Evolutionary conservation across 2,329 filamentous ascomycete genomes (phyloP), one percentile per base, ranked within the genome.

Genomic region (Monosporascus sp.): DNA sequence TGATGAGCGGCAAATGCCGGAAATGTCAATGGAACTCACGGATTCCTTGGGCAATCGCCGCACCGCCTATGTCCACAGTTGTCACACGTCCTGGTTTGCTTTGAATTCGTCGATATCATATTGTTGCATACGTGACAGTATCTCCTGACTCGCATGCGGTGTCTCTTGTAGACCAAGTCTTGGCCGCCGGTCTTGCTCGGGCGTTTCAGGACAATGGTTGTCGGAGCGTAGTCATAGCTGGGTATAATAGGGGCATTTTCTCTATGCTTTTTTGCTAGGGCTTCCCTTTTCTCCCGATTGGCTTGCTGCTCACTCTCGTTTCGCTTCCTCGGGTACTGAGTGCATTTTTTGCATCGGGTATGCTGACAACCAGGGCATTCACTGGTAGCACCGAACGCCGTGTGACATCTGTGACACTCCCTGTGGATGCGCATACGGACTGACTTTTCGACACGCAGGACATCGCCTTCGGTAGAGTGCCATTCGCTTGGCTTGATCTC

Each of bases 391-490:
- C 87, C 86, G 68, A 93, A 96, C 24, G 82, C 81, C 16, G 86
- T 83, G 54, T 85, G 82, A 75, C 92, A 97, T 61, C 83, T 80
- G 72, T 96, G 92, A 71, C 92, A 97, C 58, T 82, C 86, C 61
- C 86, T 83, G 68, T 89, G 87, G 51, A 91, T 82, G 51, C 88
- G 84, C 81, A 92, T 88, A 54, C 87, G 84, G 60, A 91, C 88
- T 14, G 87, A 81, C 74, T 89, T 91, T 69, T 90, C 85, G 52
- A 89, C 80, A 44, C 87, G 85, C 24, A 82, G 72, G 31, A 81
- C 81, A 27, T 80, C 77, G 49, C 82, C 81, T 56, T 78, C 76
- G 52, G 72, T 71, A 40, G 73, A 71, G 59, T 81, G 73, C 74
- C 80, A 81, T 58, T 81, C 78, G 57, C 73, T 75, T 38, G 79